Conservation (phyloP, 2,329 filamentous ascomycete species). For the Arthroderma sp. region DNA sequence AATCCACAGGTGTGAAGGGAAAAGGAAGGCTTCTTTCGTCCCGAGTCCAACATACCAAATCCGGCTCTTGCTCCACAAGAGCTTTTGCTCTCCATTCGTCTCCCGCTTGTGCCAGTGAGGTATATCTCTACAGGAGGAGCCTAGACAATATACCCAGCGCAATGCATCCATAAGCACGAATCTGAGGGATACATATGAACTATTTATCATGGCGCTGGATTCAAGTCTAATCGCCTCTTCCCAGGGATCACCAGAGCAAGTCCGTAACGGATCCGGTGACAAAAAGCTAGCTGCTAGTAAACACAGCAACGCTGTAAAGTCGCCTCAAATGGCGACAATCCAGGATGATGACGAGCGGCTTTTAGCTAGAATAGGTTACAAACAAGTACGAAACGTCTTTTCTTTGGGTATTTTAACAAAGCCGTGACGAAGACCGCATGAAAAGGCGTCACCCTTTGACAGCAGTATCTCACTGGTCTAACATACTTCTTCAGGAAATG, state of each 20-base stretch:
- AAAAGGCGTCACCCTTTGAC: background rate
- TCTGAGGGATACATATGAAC: background rate
- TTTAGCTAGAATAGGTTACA: conserved; percentile 51
- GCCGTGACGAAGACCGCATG: too few species aligned
- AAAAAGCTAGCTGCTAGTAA: conserved; percentile 6
- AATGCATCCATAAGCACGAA: background rate
- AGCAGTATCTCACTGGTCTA: background rate
- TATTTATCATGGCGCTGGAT: background rate
- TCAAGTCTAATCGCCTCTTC: conserved; percentile 9
- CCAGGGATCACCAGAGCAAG: conserved; percentile 8
- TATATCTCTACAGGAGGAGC: background rate
- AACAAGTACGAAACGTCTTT: conserved; percentile 38
- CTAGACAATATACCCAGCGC: background rate
- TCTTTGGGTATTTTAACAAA: background rate
- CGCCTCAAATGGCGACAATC: conserved; percentile 31
- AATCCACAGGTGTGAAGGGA: background rate
- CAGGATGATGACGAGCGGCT: conserved; percentile 49
- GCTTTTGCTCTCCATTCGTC: background rate
- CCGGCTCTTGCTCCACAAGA: background rate
- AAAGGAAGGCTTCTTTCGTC: background rate
- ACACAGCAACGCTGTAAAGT: background rate
- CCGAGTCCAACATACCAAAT: background rate
- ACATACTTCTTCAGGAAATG: conserved; percentile 38
- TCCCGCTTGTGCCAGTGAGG: background rate
- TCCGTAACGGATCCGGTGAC: background rate